Base-by-base conservation (phyloP, 352 stramenopile species). In the Phytophthora ramorum region DNA sequence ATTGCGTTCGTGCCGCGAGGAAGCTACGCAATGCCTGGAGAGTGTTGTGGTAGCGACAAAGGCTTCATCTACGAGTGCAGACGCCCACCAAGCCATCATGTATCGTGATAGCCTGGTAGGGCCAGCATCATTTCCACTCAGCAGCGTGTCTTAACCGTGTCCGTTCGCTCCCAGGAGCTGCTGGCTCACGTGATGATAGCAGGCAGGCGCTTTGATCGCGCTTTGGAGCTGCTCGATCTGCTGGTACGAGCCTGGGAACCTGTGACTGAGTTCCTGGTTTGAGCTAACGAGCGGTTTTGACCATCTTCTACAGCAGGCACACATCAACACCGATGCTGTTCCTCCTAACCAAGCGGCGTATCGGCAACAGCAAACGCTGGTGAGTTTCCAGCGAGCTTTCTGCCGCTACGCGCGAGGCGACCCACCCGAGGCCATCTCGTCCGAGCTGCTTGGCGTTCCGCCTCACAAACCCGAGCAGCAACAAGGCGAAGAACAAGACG, bases 101-200 rank as follows among this genome's bases (percentile, higher is more conserved):
- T 60, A 61, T 56, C 52, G 71, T 10, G 71, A 81, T 37, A 75
- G 66, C 30, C 55, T 69, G 58, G 75, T 83, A 50, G 19, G 56
- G 20, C 22, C 14, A 34, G 20, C 17, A 7, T 20, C 22, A 24
- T 4, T 28, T n/a, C 28, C n/a, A 26, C 17, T 26, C 14, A 24
- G 8, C 3, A 24, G 3, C 37, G 0, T 10, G 7, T 14, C 13
- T 19, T 44, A 34, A 34, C 30, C 46, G 0, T 47, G 50, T 50
- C 14, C 17, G 34, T 37, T 28, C 10, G 6, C 22, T 6, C 22
- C 0, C 48, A 89, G 76, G 78, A 88, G 46, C 67, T 88, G 19
- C 52, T 87, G 8, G 72, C 68, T n/a, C 72, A 90, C 32, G 49
- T 85, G 20, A 54, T 75, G 35, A 66, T 81, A 13, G 63, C 64